phyloP scores from a whole-genome alignment of 73 alveolate genomes.

The Tetrahymena elliotti region DNA sequence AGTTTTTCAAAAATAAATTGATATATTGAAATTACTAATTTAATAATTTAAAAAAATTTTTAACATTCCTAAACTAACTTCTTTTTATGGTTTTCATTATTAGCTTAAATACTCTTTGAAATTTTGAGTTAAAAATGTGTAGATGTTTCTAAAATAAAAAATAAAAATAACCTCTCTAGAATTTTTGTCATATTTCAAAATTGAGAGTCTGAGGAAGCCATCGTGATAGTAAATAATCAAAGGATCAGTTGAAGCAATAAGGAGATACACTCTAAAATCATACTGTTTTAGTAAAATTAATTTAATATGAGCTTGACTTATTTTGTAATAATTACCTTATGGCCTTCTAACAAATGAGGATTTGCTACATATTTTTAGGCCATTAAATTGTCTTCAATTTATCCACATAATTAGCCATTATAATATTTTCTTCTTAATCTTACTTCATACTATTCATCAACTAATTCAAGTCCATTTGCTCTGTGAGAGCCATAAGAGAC shows the following conservation, averaged over 20 bases:
- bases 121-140: too few relatives aligned
- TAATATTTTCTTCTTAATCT: neutral
- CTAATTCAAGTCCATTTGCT: conserved; percentile 28
- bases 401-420: neutral
- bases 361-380: conserved; percentile 14
- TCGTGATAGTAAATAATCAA: conserved; percentile 8
- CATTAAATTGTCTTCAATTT: neutral
- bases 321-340: neutral
- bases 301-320: neutral
- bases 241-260: conserved; percentile 26
- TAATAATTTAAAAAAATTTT: too few relatives aligned
- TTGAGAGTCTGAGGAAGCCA: conserved; percentile 26
- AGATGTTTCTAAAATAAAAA: too few relatives aligned
- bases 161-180: neutral
- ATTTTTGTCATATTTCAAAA: neutral
- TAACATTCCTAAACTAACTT: too few relatives aligned
- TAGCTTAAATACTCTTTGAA: too few relatives aligned
- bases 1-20: too few relatives aligned
- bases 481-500: conserved; percentile 4
- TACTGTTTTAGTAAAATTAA: neutral
- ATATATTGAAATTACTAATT: too few relatives aligned
- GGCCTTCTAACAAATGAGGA: conserved; percentile 23
- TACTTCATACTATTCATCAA: neutral
- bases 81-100: too few relatives aligned
- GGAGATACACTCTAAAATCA: conserved; percentile 25